Evolutionary conservation across 352 stramenopile genomes (phyloP).

Genomic region (Pythium oligandrum): DNA sequence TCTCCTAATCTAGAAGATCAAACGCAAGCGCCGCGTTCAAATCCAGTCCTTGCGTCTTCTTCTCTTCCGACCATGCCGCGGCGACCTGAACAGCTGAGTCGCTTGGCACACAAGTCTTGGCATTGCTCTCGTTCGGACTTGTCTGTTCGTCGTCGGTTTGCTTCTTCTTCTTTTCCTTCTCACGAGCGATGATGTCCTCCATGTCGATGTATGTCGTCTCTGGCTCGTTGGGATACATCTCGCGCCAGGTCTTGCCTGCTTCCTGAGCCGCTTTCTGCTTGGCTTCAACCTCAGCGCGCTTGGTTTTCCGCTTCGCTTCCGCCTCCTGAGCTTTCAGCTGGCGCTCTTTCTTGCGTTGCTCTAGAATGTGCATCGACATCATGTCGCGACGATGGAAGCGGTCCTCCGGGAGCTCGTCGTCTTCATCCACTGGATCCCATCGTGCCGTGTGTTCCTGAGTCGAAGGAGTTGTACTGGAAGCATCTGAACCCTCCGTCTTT

Average conservation of each 20-base stretch:
- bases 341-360: conserved; percentile 55
- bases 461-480: conserved; percentile 3
- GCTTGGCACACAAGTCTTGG: conserved; percentile 22
- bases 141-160: conserved; percentile 5
- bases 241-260: conserved; percentile 64
- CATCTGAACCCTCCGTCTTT: neutral
- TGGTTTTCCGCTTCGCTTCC: conserved; percentile 36
- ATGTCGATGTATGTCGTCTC: conserved; percentile 78
- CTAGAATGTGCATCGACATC: conserved; percentile 85
- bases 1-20: conserved; percentile 36
- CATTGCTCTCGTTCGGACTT: too few relatives aligned
- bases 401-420: conserved; percentile 78
- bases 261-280: conserved; percentile 46
- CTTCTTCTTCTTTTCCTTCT: conserved; percentile 18
- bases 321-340: conserved; percentile 59
- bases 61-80: conserved; percentile 46
- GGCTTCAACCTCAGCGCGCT: conserved; percentile 43
- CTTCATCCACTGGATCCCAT: conserved; percentile 66
- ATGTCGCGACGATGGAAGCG: conserved; percentile 76
- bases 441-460: neutral
- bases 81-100: conserved; percentile 41
- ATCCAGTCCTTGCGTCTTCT: conserved; percentile 22
- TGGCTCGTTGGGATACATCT: conserved; percentile 76
- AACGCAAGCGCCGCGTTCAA: conserved; percentile 64
- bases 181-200: conserved; percentile 54